Evolutionary conservation across 441 rosid genomes (phyloP).

Genomic region (Arabidopsis lyrata): DNA sequence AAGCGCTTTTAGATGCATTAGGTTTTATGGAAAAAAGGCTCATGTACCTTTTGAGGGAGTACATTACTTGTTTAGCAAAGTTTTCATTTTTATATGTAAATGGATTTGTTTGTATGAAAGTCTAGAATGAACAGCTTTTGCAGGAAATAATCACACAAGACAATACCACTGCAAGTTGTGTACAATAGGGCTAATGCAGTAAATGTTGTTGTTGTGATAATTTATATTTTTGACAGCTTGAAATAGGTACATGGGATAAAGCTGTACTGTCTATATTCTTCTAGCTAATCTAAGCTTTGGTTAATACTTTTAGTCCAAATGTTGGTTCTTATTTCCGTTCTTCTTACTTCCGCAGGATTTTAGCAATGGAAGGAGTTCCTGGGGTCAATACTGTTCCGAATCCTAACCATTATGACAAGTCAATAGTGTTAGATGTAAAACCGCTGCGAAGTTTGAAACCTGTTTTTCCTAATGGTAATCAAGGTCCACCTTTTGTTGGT

Average conservation of each 20-base stretch:
- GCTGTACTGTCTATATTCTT: not conserved
- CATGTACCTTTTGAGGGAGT: not conserved
- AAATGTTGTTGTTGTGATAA: conserved; percentile 7
- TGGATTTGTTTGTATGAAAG: not conserved
- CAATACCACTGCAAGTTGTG: not conserved
- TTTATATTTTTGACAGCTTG: not conserved
- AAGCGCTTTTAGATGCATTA: conserved; percentile 1
- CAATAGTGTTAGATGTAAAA: conserved; percentile 59
- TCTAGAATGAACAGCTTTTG: not conserved
- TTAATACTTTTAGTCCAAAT: conserved; percentile 1
- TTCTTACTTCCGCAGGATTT: conserved; percentile 24
- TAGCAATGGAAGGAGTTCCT: conserved; percentile 47
- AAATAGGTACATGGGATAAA: conserved; percentile 22
- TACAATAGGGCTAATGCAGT: conserved; percentile 15
- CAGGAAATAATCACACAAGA: too few relatives aligned
- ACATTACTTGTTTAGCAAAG: conserved; percentile 1
- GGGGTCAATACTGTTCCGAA: conserved; percentile 41
- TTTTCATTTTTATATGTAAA: conserved; percentile 9
- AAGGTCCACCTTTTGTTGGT: conserved; percentile 53
- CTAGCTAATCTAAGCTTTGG: conserved; percentile 8
- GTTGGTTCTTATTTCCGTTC: not conserved
- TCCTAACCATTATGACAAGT: conserved; percentile 53
- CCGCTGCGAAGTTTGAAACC: conserved; percentile 59
- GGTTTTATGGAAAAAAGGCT: not conserved
- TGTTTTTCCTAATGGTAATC: conserved; percentile 50